Evolutionary conservation across 306 rosid species (phyloP).

Genomic region (Gynostemma pentaphyllum): DNA sequence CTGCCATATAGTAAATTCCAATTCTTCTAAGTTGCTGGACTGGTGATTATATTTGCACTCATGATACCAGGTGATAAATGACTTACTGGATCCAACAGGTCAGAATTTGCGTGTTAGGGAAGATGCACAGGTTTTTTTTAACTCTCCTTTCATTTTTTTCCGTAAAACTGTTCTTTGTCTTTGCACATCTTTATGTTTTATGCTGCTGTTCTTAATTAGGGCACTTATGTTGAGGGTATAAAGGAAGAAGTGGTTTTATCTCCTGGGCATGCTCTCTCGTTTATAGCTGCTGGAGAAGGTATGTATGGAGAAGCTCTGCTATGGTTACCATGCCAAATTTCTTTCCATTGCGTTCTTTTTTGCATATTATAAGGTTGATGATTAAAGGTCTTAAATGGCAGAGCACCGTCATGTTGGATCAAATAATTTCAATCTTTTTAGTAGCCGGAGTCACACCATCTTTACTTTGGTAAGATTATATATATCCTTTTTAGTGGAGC

Average conservation of each 20-base stretch:
- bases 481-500: background rate
- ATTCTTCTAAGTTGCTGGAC: background rate
- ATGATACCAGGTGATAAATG: slow-evolving; percentile 88
- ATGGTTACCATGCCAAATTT: background rate
- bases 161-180: slow-evolving; percentile 5
- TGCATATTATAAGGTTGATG: slow-evolving; percentile 3
- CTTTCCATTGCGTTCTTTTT: background rate
- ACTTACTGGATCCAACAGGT: slow-evolving; percentile 98
- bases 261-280: slow-evolving; percentile 98
- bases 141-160: slow-evolving; percentile 5
- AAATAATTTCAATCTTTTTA: slow-evolving; percentile 88
- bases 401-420: slow-evolving; percentile 99
- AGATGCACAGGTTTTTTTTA: slow-evolving; percentile 79
- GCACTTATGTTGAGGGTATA: slow-evolving; percentile 98
- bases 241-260: slow-evolving; percentile 98
- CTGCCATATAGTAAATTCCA: background rate
- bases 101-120: slow-evolving; percentile 96
- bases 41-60: slow-evolving; percentile 9
- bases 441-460: slow-evolving; percentile 99
- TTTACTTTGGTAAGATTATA: slow-evolving; percentile 64
- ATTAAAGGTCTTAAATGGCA: slow-evolving; percentile 28
- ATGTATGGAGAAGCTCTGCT: slow-evolving; percentile 10
- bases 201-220: slow-evolving; percentile 38
- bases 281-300: slow-evolving; percentile 99
- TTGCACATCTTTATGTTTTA: background rate